These are phyloP conservation scores for Aspergillus biplanus DNA, from an alignment of 495 filamentous ascomycete species.

Conservation along the genomic window DNA sequence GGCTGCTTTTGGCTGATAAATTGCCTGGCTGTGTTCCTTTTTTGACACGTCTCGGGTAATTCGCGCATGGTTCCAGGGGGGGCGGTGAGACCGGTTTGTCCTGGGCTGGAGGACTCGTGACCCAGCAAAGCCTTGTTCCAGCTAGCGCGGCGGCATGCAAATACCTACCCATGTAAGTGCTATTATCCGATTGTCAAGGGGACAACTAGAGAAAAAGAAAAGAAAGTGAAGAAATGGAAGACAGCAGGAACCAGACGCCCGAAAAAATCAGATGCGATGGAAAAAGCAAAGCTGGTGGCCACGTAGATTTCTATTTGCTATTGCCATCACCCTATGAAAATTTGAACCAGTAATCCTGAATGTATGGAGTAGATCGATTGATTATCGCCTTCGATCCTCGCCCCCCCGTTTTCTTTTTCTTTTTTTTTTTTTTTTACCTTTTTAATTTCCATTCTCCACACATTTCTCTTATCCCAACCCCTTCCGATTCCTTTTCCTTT, in stretches of 20 bases:
- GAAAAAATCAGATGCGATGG: conserved; percentile 6
- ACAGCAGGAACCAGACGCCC: too few relatives aligned
- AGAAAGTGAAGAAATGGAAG: conserved; percentile 4
- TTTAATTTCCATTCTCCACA: conserved; percentile 27
- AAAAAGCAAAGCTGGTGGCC: conserved; percentile 14
- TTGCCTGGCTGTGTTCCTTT: too few relatives aligned
- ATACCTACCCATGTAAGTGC: conserved; percentile 10
- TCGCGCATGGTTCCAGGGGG: conserved; percentile 13
- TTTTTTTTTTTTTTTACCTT: conserved; percentile 13
- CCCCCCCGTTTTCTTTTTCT: conserved; percentile 16
- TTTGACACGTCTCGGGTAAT: background rate
- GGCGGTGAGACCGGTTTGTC: conserved; percentile 18
- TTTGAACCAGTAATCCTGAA: background rate
- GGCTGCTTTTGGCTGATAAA: background rate
- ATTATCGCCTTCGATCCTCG: conserved; percentile 14
- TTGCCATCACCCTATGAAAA: conserved; percentile 19
- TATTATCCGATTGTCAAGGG: conserved; percentile 20
- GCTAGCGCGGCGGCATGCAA: background rate
- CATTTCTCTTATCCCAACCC: conserved; percentile 26
- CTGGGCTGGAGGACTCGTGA: conserved; percentile 9
- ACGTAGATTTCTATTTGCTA: conserved; percentile 18
- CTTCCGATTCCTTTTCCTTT: conserved; percentile 23
- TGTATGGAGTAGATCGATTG: conserved; percentile 16
- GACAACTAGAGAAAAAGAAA: conserved; percentile 16
- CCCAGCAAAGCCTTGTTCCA: conserved; percentile 1